phyloP scores from a whole-genome alignment of 2,329 filamentous ascomycete genomes.

The Shiraia sp. region DNA sequence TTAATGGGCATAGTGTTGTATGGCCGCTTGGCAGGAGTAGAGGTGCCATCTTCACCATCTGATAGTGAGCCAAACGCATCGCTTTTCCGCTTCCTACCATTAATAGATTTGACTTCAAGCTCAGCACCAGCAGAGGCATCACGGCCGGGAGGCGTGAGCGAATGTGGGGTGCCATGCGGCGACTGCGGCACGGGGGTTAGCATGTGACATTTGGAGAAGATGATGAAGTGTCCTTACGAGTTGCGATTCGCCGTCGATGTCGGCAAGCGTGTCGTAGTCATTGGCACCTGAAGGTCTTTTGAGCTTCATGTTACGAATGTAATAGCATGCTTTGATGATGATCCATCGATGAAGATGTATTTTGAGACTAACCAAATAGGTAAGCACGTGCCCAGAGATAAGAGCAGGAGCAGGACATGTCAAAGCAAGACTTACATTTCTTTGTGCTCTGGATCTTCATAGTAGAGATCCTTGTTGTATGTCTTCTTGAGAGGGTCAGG shows the following conservation, averaged over 20 bases:
- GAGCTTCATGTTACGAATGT: slow-evolving; percentile 44
- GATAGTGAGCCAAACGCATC: slow-evolving; percentile 33
- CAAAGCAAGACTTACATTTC: slow-evolving; percentile 40
- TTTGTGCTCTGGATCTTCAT: slow-evolving; percentile 38
- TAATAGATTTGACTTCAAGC: slow-evolving; percentile 24
- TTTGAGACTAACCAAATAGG: slow-evolving; percentile 42
- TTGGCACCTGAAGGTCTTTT: slow-evolving; percentile 36
- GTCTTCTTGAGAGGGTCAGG: slow-evolving; percentile 40
- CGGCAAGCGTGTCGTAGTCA: slow-evolving; percentile 36
- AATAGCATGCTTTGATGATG: slow-evolving; percentile 46
- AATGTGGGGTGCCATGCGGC: slow-evolving; percentile 34
- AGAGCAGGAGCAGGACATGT: too few relatives aligned
- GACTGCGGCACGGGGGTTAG: slow-evolving; percentile 32
- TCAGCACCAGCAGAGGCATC: slow-evolving; percentile 24
- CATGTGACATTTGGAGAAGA: slow-evolving; percentile 1
- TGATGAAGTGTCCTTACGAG: slow-evolving; percentile 11
- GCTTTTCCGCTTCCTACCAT: slow-evolving; percentile 40
- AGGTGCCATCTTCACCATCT: slow-evolving; percentile 33
- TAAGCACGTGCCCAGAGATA: too few relatives aligned
- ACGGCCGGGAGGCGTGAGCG: slow-evolving; percentile 28
- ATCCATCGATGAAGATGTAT: slow-evolving; percentile 45
- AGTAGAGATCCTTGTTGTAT: slow-evolving; percentile 38
- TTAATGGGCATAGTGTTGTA: slow-evolving; percentile 34
- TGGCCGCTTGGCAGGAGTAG: slow-evolving; percentile 31
- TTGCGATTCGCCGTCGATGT: slow-evolving; percentile 31